Conservation (phyloP, 306 rosid species). For the Prinsepia uniflora region DNA sequence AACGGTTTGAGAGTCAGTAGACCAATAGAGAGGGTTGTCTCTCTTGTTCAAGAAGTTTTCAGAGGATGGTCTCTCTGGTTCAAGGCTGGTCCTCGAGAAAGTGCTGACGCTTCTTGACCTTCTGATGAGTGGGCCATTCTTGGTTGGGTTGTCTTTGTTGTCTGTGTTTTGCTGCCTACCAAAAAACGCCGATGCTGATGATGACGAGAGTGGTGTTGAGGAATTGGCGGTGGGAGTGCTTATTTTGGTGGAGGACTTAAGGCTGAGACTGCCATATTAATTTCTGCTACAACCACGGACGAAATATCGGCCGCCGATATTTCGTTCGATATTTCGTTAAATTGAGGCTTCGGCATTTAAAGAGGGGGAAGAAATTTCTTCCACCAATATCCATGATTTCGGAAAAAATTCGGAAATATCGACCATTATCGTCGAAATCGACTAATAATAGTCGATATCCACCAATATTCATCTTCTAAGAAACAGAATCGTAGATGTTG, state of each 20-base stretch:
- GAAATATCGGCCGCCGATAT: too few relatives aligned
- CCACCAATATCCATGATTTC: too few relatives aligned
- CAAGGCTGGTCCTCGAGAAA: constrained; percentile 38
- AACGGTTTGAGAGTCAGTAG: constrained; percentile 20
- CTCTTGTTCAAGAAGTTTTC: constrained; percentile 66
- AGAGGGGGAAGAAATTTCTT: too few relatives aligned
- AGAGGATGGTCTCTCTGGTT: constrained; percentile 13
- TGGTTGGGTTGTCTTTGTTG: constrained; percentile 1
- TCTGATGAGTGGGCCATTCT: constrained; percentile 43
- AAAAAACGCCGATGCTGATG: not conserved
- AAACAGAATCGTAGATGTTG: constrained; percentile 86
- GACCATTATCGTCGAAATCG: too few relatives aligned
- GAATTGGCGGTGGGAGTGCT: constrained; percentile 30
- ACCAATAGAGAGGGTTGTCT: constrained; percentile 78
- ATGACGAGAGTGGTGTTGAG: constrained; percentile 6
- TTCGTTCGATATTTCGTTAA: too few relatives aligned
- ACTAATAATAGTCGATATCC: too few relatives aligned
- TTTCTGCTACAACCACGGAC: too few relatives aligned
- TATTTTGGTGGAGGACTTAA: constrained; percentile 81
- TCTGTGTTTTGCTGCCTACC: constrained; percentile 27
- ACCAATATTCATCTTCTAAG: too few relatives aligned
- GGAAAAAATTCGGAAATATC: too few relatives aligned
- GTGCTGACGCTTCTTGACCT: constrained; percentile 89
- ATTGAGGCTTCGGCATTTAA: too few relatives aligned
- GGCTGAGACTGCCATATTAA: constrained; percentile 64